phyloP scores from a whole-genome alignment of 495 filamentous ascomycete genomes.

The Annulohypoxylon bovei region DNA sequence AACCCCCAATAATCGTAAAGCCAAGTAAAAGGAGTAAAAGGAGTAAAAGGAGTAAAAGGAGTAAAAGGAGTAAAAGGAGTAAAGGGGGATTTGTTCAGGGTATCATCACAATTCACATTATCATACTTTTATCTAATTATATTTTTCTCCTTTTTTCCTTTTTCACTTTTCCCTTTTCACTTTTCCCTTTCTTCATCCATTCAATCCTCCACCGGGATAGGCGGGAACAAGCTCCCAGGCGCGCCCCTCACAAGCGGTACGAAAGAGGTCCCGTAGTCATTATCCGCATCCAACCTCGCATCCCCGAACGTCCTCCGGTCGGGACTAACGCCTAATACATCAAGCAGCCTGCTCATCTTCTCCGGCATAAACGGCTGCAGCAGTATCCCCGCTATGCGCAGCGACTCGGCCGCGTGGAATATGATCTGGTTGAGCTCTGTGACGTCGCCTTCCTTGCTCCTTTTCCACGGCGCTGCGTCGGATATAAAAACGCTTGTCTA shows the following conservation, averaged over 20 bases:
- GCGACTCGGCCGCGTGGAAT: slow-evolving; percentile 77
- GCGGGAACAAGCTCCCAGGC: slow-evolving; percentile 54
- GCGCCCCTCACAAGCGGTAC: slow-evolving; percentile 56
- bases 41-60: neutral
- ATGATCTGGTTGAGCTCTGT: slow-evolving; percentile 57
- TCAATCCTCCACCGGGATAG: slow-evolving; percentile 47
- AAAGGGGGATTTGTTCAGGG: neutral
- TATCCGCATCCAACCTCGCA: slow-evolving; percentile 68
- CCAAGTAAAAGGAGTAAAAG: neutral
- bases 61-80: neutral
- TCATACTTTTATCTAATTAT: neutral
- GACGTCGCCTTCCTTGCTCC: slow-evolving; percentile 28
- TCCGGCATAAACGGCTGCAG: slow-evolving; percentile 90
- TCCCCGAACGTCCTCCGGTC: slow-evolving; percentile 66
- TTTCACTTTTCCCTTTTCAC: neutral
- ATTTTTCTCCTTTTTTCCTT: neutral
- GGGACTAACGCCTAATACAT: slow-evolving; percentile 76
- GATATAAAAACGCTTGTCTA: slow-evolving; percentile 80
- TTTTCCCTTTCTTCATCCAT: too few species aligned
- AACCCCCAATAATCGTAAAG: neutral
- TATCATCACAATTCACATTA: slow-evolving; percentile 18
- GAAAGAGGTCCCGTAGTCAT: slow-evolving; percentile 68
- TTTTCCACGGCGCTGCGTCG: slow-evolving; percentile 49
- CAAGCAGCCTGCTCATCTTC: slow-evolving; percentile 78
- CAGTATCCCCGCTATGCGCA: slow-evolving; percentile 83